Conservation (phyloP, 2,329 filamentous ascomycete genomes). For the Chaetomiaceae sp. region DNA sequence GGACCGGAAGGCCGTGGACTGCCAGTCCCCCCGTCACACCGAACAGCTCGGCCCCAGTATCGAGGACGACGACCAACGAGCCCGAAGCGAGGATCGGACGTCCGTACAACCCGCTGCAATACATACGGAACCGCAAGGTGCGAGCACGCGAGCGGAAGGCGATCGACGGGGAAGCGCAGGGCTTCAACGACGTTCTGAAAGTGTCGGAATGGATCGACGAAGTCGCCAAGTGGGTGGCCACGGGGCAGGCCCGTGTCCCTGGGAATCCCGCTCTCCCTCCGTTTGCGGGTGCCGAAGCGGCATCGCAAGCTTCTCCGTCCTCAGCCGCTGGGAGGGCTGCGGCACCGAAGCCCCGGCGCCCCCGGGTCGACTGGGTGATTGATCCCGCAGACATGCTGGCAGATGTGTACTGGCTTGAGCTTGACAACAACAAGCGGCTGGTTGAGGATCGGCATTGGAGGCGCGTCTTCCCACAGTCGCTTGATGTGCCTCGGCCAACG, state of each 20-base stretch:
- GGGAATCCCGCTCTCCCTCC: slow-evolving; percentile 40
- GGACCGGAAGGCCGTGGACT: slow-evolving; percentile 35
- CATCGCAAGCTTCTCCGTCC: slow-evolving; percentile 40
- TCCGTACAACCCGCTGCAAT: slow-evolving; percentile 85
- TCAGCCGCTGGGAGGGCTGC: slow-evolving; percentile 38
- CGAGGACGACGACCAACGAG: slow-evolving; percentile 27
- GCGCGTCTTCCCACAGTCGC: slow-evolving; percentile 58
- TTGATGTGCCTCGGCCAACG: slow-evolving; percentile 27
- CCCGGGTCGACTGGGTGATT: slow-evolving; percentile 79
- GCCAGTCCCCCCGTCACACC: slow-evolving; percentile 43
- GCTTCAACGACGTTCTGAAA: slow-evolving; percentile 68
- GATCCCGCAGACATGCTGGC: slow-evolving; percentile 82
- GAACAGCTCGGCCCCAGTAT: slow-evolving; percentile 29
- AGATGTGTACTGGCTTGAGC: slow-evolving; percentile 87
- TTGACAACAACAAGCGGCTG: slow-evolving; percentile 70
- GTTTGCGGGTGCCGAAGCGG: slow-evolving; percentile 45
- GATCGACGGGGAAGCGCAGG: slow-evolving; percentile 69
- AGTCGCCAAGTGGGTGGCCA: slow-evolving; percentile 49
- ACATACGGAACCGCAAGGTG: slow-evolving; percentile 84
- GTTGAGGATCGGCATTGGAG: slow-evolving; percentile 77
- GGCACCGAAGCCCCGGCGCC: slow-evolving; percentile 60
- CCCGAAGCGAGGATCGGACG: slow-evolving; percentile 52
- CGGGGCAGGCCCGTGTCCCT: slow-evolving; percentile 28
- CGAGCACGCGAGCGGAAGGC: slow-evolving; percentile 70
- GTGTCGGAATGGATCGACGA: slow-evolving; percentile 75